Percentiles rank a stretch among this genome's conserved stretches.
phyloP scores from a whole-genome alignment of 257 asterid genomes.

The Leptodermis oblonga region DNA sequence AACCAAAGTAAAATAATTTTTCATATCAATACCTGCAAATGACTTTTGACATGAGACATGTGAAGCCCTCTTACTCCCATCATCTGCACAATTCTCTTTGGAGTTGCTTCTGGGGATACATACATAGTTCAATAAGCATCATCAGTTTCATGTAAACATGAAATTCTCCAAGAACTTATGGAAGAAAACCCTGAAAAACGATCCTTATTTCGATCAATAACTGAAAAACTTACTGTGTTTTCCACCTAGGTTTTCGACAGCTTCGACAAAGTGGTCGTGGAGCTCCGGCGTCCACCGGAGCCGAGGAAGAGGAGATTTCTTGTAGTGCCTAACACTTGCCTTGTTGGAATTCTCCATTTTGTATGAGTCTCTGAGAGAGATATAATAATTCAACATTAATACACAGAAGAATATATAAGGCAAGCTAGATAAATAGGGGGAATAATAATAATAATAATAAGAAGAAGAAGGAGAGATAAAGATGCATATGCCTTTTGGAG shows the following conservation, averaged over 20 bases:
- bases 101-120: constrained; percentile 34
- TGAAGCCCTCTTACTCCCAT: constrained; percentile 35
- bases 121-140: neutral
- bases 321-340: constrained; percentile 26
- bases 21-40: constrained; percentile 30
- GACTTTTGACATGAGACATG: constrained; percentile 40
- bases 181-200: too few species aligned
- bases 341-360: neutral
- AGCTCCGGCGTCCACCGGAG: constrained; percentile 38
- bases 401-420: neutral
- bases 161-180: neutral
- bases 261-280: constrained; percentile 29
- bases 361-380: neutral
- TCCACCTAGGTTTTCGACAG: constrained; percentile 33
- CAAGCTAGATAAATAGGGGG: neutral
- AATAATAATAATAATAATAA: neutral
- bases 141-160: neutral
- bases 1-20: neutral
- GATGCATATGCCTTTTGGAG: constrained; percentile 8
- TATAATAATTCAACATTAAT: neutral
- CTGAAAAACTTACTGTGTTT: constrained; percentile 26
- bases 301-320: constrained; percentile 29
- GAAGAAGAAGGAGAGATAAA: constrained; percentile 9
- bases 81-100: constrained; percentile 33
- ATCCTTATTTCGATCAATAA: too few species aligned